Evolutionary conservation across 139 green algal genomes (phyloP).

Genomic region (Mesotaenium endlicherianum): DNA sequence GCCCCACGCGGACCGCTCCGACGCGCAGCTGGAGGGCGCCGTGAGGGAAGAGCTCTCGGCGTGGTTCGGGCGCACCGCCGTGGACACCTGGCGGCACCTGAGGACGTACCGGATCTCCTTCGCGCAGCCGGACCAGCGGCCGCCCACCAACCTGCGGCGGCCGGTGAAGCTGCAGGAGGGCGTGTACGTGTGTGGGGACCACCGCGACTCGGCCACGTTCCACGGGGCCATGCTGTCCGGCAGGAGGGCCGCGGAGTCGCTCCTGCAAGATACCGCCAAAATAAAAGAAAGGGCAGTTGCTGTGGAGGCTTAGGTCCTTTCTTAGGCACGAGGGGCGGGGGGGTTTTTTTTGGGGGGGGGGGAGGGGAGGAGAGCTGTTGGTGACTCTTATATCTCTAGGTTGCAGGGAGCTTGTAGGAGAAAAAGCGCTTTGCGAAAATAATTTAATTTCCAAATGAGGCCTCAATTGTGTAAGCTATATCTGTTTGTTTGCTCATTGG

Average conservation of each 20-base stretch:
- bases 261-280: slow-evolving; percentile 34
- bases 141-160: slow-evolving; percentile 44
- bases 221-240: slow-evolving; percentile 47
- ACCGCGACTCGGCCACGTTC: slow-evolving; percentile 78
- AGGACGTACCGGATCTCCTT: slow-evolving; percentile 91
- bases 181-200: slow-evolving; percentile 85
- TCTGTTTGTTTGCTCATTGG: no score
- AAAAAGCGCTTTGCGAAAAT: no score
- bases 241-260: slow-evolving; percentile 18
- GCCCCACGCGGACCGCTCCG: slow-evolving; percentile 33
- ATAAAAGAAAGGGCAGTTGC: no score
- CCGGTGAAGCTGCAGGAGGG: slow-evolving; percentile 64
- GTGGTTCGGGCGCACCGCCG: slow-evolving; percentile 79
- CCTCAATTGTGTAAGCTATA: no score
- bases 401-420: no score
- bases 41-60: slow-evolving; percentile 70
- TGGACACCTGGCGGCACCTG: slow-evolving; percentile 76
- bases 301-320: no score
- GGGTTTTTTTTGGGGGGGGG: no score
- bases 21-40: slow-evolving; percentile 64
- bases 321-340: no score
- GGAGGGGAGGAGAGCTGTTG: no score
- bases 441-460: no score
- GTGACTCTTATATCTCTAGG: no score
- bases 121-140: slow-evolving; percentile 56